Base-by-base conservation (phyloP, 2,329 filamentous ascomycete species). In the Fusarium sp. region DNA sequence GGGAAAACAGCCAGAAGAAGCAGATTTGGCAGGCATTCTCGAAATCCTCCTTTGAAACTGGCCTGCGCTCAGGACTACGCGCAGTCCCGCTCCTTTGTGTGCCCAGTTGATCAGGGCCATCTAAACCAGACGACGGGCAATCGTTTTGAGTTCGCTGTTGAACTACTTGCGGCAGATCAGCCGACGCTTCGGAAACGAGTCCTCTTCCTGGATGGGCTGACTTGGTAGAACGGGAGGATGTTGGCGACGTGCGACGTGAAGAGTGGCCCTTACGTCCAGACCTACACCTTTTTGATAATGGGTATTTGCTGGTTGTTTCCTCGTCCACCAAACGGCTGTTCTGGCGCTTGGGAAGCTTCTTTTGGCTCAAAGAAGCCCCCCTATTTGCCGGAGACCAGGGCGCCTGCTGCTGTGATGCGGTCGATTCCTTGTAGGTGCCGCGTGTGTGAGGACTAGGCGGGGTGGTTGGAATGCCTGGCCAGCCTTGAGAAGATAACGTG, bases 241-340 rank as follows among this genome's bases (percentile, higher is more conserved):
- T 15, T 45, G 48, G 10, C 6, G 48, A 46, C 15, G 24, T n/a
- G 40, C 28, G 38, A 29, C 5, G 41, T 25, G 15, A n/a, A 26
- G 44, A 50, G 28, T 36, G 40, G 15, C 12, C 12, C 5, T 38
- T 65, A 7, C 29, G 25, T 19, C 24, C 45, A 10, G 47, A 40
- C 12, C 45, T 51, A 7, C 46, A 53, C 31, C 53, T 45, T 29
- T 58, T 64, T 28, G 48, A 28, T 8, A 47, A 46, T 24, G 41
- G 38, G 22, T 45, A 50, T 40, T 47, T 59, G 15, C 42, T 46
- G 22, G 35, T 31, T n/a, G 45, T 24, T 26, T 56, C 62, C 28
- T 64, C 62, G 7, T 66, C 62, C 4, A 42, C 50, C 19, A 50
- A 58, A 31, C 62, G 53, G n/a, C 58, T 65, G n/a, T 58, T 65